Evolutionary conservation across 495 filamentous ascomycete genomes (phyloP), one percentile per base, ranked within the genome.

Genomic region (Penicillium steckii): DNA sequence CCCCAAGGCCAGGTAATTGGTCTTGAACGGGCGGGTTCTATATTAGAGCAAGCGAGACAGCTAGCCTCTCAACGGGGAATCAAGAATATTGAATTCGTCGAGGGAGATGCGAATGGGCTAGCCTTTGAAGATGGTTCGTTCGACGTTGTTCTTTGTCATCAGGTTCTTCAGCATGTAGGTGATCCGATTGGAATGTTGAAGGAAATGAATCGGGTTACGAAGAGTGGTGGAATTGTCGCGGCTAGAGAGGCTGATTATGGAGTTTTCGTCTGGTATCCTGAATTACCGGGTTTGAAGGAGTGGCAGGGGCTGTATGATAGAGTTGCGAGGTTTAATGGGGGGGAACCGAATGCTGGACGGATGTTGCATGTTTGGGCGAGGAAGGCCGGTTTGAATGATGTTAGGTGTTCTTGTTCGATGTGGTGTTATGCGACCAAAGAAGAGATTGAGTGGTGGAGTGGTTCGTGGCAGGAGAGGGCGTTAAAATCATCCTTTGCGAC

Each of bases 101-200:
- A 64, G 0, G 80, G 72, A 6, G 74, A 83, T 55, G 69, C 73
- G 7, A 67, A 76, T 40, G 60, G 54, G 5, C 62, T 83, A 1
- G 38, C 64, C 1, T 83, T 71, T 38, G 40, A 50, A 7, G 78
- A 82, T 53, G 65, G 60, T 6, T 68, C 65, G 0, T 87, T 86
- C 51, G 84, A 87, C 55, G 56, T 85, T 1, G 77, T 85, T 7
- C 75, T 74, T 48, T 67, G 64, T 44, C 78, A 80, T 46, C 82
- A 85, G 56, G 68, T 82, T 12, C 62, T 85, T 3, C 63, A 74
- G 21, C 81, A 87, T 59, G 52, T 84, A 2, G 57, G 55, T 1
- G 60, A 75, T 32, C 75, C 75, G 0, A 53, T 74, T 1, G 57
- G 57, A 9, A 70, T 73, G 5, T 50, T 83, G 21, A 42, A 50